A percentile compares a stretch with the other conserved stretches of the same genome.
Evolutionary conservation across 306 rosid species (phyloP).

Genomic region (Ormosia emarginata): DNA sequence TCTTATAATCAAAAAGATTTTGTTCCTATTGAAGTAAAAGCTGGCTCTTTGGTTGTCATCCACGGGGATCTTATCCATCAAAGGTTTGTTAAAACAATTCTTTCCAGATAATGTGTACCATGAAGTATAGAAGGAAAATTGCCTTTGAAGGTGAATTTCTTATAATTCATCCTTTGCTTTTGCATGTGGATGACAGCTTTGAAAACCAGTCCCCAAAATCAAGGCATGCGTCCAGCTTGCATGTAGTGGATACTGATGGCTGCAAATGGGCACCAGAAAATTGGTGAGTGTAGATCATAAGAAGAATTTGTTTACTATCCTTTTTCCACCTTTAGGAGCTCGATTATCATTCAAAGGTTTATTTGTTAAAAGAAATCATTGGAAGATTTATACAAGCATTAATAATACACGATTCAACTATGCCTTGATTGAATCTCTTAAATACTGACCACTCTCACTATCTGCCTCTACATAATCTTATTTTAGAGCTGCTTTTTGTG

Average conservation of each 20-base stretch:
- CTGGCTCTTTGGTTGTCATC: constrained; percentile 83
- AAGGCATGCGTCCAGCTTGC: constrained; percentile 91
- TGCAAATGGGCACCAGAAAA: constrained; percentile 90
- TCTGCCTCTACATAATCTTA: not conserved
- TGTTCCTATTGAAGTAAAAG: constrained; percentile 88
- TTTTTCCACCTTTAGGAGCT: not conserved
- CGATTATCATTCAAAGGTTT: not conserved
- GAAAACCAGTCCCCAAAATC: constrained; percentile 90
- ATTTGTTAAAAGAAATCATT: not conserved
- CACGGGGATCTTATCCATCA: constrained; percentile 98
- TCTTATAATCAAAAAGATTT: constrained; percentile 69
- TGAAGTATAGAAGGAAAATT: not conserved
- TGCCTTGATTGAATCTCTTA: not conserved
- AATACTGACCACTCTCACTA: not conserved
- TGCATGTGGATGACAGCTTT: constrained; percentile 50
- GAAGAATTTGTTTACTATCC: not conserved
- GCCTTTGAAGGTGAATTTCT: not conserved
- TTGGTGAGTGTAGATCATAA: constrained; percentile 54
- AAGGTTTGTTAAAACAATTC: constrained; percentile 53
- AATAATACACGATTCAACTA: not conserved
- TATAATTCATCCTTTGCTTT: constrained; percentile 1
- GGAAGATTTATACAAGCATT: not conserved
- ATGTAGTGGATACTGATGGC: constrained; percentile 83
- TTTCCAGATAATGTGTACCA: constrained; percentile 9
- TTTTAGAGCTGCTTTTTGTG: not conserved